A percentile compares a stretch with the other conserved stretches of the same genome.
Evolutionary conservation across 2,329 filamentous ascomycete species (phyloP).

Genomic region (Sordariomycetes sp.): DNA sequence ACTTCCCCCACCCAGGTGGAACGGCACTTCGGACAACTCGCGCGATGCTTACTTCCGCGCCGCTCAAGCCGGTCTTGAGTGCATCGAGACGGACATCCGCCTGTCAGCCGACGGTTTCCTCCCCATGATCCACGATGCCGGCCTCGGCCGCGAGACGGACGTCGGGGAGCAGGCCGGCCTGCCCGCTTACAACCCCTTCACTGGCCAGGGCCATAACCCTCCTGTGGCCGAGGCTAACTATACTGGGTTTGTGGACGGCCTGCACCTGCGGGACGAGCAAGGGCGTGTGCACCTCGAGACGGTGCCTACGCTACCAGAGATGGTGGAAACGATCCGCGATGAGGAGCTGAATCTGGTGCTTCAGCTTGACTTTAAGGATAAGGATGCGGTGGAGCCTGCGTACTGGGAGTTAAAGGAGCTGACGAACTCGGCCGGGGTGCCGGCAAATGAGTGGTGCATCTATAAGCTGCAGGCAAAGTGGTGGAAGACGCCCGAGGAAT

Average conservation of each 20-base stretch:
- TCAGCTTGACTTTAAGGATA: neutral
- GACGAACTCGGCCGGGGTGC: neutral
- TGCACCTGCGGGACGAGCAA: too few relatives aligned
- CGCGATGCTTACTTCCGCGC: neutral
- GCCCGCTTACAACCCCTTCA: neutral
- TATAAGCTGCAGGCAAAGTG: neutral
- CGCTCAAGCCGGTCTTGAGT: neutral
- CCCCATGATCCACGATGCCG: neutral
- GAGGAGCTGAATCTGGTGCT: neutral
- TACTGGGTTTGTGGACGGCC: too few relatives aligned
- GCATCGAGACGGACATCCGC: neutral
- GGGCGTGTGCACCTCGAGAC: too few relatives aligned
- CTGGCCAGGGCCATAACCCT: neutral
- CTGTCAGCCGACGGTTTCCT: neutral
- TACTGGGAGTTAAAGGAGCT: neutral
- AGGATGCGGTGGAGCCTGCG: neutral
- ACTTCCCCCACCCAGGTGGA: neutral
- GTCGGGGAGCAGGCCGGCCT: neutral
- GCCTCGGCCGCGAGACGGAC: neutral
- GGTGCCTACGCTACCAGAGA: too few relatives aligned
- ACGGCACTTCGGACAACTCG: neutral
- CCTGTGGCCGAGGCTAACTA: too few relatives aligned
- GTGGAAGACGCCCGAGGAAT: neutral
- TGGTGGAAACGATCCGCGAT: neutral
- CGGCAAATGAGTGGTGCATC: neutral